Conservation (phyloP, 2,329 filamentous ascomycete species). For the Dothideomycetes sp. region DNA sequence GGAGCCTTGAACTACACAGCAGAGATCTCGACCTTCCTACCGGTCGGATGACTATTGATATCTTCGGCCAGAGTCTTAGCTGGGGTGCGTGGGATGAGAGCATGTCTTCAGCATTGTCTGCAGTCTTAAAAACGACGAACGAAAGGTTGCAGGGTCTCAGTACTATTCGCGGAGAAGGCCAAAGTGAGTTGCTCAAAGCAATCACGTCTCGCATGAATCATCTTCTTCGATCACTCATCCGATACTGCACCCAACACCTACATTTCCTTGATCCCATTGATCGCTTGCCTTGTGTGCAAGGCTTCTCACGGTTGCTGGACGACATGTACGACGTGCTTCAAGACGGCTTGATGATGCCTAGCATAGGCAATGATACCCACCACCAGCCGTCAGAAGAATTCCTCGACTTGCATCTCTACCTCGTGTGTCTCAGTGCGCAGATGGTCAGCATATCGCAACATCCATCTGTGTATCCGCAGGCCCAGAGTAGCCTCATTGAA, state of each 20-base stretch:
- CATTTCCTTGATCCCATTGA: conserved; percentile 46
- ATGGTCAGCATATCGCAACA: conserved; percentile 2
- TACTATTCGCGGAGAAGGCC: conserved; percentile 1
- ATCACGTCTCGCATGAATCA: conserved; percentile 12
- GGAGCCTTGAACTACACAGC: conserved; percentile 28
- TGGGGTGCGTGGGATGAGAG: conserved; percentile 48
- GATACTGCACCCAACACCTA: conserved; percentile 38
- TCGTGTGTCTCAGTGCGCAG: conserved; percentile 8
- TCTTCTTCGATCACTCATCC: conserved; percentile 34
- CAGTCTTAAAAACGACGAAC: conserved; percentile 24
- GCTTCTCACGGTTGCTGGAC: conserved; percentile 30
- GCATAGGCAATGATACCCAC: not conserved
- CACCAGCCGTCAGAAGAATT: conserved; percentile 1
- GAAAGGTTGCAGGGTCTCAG: conserved; percentile 8
- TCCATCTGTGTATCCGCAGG: not conserved
- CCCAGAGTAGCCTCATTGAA: not conserved
- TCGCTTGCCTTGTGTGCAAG: conserved; percentile 33
- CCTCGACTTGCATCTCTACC: conserved; percentile 6
- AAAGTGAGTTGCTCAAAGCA: not conserved
- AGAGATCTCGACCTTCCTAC: conserved; percentile 44
- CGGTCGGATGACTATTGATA: conserved; percentile 33
- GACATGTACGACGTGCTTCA: conserved; percentile 18
- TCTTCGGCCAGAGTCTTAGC: conserved; percentile 20
- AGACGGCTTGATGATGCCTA: not conserved
- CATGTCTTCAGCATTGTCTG: conserved; percentile 35